phyloP scores from a whole-genome alignment of 208 protist genomes.

The Acanthamoeba triangularis region DNA sequence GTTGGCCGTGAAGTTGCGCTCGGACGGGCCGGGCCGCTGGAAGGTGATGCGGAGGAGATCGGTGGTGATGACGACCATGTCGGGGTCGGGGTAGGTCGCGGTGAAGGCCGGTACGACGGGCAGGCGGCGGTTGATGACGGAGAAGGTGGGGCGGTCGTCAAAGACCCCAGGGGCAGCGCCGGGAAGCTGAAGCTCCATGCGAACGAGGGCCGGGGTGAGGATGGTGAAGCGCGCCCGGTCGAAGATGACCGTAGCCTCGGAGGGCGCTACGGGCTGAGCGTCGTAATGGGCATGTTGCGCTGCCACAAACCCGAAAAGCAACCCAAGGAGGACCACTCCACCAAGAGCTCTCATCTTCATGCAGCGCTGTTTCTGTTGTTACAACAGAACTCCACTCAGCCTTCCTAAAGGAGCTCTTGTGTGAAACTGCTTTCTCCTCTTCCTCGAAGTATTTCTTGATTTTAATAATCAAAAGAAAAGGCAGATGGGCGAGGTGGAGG shows the following conservation, averaged over 20 bases:
- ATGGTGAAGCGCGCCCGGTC: slow-evolving; percentile 71
- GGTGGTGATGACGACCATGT: slow-evolving; percentile 37
- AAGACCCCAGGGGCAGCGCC: neutral
- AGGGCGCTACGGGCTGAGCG: neutral
- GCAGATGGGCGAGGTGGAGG: neutral
- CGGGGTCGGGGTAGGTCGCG: neutral
- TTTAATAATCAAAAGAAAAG: neutral
- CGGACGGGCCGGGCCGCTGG: neutral
- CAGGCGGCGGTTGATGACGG: slow-evolving; percentile 50
- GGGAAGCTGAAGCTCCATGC: slow-evolving; percentile 49
- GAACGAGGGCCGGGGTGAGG: slow-evolving; percentile 30
- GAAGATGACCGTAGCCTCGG: slow-evolving; percentile 40
- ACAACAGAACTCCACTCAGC: too few relatives aligned
- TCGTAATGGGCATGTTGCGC: neutral
- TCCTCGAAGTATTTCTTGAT: neutral
- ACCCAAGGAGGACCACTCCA: too few relatives aligned
- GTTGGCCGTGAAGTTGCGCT: slow-evolving; percentile 17
- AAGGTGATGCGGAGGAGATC: slow-evolving; percentile 31
- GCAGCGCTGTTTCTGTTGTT: too few relatives aligned
- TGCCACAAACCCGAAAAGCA: too few relatives aligned
- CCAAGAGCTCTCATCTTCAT: neutral
- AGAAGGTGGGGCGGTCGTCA: slow-evolving; percentile 64
- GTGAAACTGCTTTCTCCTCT: too few relatives aligned
- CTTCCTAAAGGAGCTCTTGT: neutral
- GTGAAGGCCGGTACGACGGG: slow-evolving; percentile 3